Conservation (phyloP, 352 stramenopile species). For the Pythium utonaiense region DNA sequence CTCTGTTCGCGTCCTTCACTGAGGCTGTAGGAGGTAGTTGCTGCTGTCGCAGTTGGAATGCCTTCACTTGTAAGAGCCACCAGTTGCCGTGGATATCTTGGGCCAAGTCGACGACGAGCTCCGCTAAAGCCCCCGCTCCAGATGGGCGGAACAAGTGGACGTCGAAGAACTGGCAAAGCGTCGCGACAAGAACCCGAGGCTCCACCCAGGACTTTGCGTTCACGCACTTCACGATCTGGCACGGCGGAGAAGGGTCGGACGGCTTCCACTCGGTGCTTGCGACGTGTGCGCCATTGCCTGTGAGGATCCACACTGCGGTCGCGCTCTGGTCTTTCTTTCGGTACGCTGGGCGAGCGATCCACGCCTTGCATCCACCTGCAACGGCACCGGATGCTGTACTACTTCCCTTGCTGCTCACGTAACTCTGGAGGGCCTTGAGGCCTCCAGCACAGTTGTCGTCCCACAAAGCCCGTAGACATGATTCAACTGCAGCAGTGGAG, state of each 20-base stretch:
- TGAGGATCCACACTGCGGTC: constrained; percentile 58
- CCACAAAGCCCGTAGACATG: background rate
- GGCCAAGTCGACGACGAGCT: constrained; percentile 54
- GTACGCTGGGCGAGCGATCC: constrained; percentile 50
- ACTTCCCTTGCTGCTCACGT: constrained; percentile 31
- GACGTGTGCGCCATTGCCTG: constrained; percentile 17
- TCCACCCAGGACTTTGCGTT: constrained; percentile 49
- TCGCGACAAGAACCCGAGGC: constrained; percentile 35
- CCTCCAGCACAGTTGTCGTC: background rate
- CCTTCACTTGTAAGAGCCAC: constrained; percentile 73
- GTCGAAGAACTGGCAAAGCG: constrained; percentile 36
- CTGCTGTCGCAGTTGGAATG: constrained; percentile 37
- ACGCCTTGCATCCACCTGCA: constrained; percentile 27
- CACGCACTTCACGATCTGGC: constrained; percentile 59
- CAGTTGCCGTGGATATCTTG: constrained; percentile 48
- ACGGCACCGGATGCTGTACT: constrained; percentile 7
- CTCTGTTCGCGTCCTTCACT: constrained; percentile 19
- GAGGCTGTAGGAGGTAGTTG: background rate
- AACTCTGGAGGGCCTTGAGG: constrained; percentile 42
- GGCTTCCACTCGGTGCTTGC: constrained; percentile 10
- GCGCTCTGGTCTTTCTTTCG: constrained; percentile 47
- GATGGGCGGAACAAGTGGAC: constrained; percentile 25
- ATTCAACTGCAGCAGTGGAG: background rate
- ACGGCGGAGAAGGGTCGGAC: constrained; percentile 21
- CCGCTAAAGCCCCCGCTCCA: constrained; percentile 25